Base-by-base conservation (phyloP, 2,329 filamentous ascomycete species). In the Fusarium nematophilum region DNA sequence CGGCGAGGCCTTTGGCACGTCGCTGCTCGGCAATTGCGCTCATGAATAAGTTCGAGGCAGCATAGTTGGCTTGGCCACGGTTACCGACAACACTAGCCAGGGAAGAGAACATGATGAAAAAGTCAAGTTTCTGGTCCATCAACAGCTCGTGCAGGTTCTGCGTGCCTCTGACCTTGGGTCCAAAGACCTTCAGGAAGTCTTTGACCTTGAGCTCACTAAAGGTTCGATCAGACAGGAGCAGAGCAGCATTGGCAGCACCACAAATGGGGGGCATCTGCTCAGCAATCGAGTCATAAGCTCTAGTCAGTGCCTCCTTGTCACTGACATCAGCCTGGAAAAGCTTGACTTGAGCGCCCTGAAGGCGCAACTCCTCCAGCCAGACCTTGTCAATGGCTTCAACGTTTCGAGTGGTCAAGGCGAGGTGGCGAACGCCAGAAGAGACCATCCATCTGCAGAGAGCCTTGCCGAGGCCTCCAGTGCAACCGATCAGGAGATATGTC, bases 241-340 rank as follows among this genome's bases (percentile, higher is more conserved):
- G 77, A 6, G 80, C 79, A 1, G 72, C 80, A 30, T 81, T 72
- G 1, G 70, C 72, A 1, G 81, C 76, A 13, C 81, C 81, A 0
- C 61, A 72, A 23, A 83, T 73, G 0, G 72, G 70, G 0, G 75
- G 75, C 53, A 72, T 62, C 1, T 60, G 64, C 8, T 18, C 27
- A 3, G n/a, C 38, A 6, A 75, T 67, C 0, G 48, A 23, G 4
- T 51, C 37, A 15, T 64, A 40, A 18, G 64, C 53, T 1, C 6
- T 11, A n/a, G 9, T 7, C 4, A 64, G 10, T 4, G 45, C 30
- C 6, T 58, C 33, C n/a, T 42, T 42, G 34, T 62, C 37, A 4
- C 45, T 51, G 8, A 65, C 36, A 23, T 64, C 60, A 17, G 38
- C 31, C 4, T 49, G 4, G 13, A 65, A 42, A 3, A 53, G 45